These are phyloP conservation scores for Emericellopsis terricola DNA, from an alignment of 495 filamentous ascomycete genomes.

Conservation along the genomic window DNA sequence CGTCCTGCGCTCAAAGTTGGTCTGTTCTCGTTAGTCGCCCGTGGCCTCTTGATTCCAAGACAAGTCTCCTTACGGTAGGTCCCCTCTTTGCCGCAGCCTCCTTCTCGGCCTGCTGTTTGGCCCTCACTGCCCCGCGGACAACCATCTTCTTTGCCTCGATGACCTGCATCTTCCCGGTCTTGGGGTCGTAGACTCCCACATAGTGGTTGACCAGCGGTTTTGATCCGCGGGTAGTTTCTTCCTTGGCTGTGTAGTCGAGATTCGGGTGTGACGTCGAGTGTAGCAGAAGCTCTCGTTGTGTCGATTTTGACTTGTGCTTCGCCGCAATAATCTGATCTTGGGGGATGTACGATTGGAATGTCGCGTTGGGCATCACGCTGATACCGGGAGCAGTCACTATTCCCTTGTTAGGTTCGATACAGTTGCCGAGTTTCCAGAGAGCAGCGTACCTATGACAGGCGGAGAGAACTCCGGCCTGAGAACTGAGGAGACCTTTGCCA, in stretches of 20 bases:
- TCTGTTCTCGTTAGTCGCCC: conserved; percentile 19
- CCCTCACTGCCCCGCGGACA: conserved; percentile 43
- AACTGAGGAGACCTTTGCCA: conserved; percentile 38
- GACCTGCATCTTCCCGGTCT: conserved; percentile 51
- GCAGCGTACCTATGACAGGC: conserved; percentile 52
- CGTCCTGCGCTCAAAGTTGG: conserved; percentile 38
- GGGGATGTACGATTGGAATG: conserved; percentile 41
- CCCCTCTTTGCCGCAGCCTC: conserved; percentile 16
- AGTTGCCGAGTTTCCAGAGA: no score
- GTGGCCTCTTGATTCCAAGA: background rate
- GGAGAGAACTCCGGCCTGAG: conserved; percentile 37
- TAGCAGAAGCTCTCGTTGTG: conserved; percentile 43
- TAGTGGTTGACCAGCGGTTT: conserved; percentile 67
- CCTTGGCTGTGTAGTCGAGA: conserved; percentile 66
- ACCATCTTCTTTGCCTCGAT: conserved; percentile 59
- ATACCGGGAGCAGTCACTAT: conserved; percentile 55
- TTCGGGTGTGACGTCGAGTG: conserved; percentile 60
- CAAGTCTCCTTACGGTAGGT: no score
- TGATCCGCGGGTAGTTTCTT: conserved; percentile 41
- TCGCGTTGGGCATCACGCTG: conserved; percentile 31
- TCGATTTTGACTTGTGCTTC: conserved; percentile 23
- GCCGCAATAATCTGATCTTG: conserved; percentile 16
- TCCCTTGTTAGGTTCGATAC: no score
- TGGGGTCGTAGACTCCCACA: conserved; percentile 67
- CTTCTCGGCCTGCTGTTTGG: conserved; percentile 24